Percentiles rank a stretch among this genome's conserved stretches.
Conservation (phyloP, 2,329 filamentous ascomycete genomes). For the Phaeosphaeria sp. region DNA sequence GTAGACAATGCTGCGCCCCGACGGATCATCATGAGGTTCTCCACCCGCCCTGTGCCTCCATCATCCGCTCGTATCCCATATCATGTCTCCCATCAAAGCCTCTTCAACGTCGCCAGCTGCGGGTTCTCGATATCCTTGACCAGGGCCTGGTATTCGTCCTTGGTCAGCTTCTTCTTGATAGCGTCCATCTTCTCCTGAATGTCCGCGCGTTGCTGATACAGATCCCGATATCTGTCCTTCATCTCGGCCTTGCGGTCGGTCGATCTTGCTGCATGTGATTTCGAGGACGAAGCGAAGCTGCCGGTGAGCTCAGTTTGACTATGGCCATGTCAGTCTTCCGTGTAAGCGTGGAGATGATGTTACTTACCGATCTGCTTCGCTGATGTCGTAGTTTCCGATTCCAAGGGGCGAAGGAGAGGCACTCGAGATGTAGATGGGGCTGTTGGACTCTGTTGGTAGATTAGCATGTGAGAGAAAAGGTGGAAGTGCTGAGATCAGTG, state of each 20-base stretch:
- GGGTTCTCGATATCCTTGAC: background rate
- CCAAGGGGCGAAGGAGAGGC: background rate
- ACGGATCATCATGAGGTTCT: no score
- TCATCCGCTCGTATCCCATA: background rate
- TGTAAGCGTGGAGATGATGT: background rate
- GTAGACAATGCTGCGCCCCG: no score
- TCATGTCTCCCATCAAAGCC: background rate
- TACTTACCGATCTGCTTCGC: background rate
- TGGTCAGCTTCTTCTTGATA: background rate
- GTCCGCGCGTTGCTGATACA: background rate
- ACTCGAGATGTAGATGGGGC: background rate
- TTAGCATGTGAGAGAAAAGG: background rate
- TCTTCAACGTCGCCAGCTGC: background rate
- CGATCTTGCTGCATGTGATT: background rate
- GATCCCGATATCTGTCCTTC: background rate
- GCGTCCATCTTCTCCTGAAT: background rate
- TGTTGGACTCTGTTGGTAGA: background rate
- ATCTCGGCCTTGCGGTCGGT: background rate
- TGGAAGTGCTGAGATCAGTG: background rate
- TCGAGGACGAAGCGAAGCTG: background rate
- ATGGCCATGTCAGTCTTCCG: background rate
- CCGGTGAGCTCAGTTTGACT: background rate
- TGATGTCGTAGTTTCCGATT: background rate
- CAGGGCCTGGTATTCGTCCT: background rate
- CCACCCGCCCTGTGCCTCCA: background rate